phyloP scores from a whole-genome alignment of 768 basidiomycete species.

The Psilocybe cyanescens region DNA sequence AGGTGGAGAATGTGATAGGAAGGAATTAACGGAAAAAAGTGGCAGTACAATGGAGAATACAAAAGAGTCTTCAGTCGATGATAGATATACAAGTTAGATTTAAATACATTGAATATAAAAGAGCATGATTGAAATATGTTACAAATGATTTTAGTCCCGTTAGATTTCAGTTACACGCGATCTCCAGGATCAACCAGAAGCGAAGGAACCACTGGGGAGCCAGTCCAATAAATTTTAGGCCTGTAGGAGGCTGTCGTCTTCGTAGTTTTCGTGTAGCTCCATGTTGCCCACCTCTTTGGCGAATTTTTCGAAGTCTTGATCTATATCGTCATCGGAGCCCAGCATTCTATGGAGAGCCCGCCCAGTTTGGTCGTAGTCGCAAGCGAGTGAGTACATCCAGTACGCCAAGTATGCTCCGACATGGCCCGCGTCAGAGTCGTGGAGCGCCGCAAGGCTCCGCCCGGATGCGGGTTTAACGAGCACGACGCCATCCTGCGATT shows the following conservation, averaged over 20 bases:
- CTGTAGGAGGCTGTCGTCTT: slow-evolving; percentile 4
- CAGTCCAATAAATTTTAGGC: neutral
- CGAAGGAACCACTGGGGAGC: neutral
- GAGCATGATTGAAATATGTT: slow-evolving; percentile 8
- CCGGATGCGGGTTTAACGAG: slow-evolving; percentile 35
- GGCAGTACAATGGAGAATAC: neutral
- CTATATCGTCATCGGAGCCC: slow-evolving; percentile 33
- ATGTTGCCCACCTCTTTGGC: slow-evolving; percentile 25
- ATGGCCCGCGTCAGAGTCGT: slow-evolving; percentile 43
- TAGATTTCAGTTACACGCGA: neutral
- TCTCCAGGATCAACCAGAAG: slow-evolving; percentile 12
- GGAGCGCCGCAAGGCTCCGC: slow-evolving; percentile 40
- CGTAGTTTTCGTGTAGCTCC: slow-evolving; percentile 5
- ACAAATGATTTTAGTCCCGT: slow-evolving; percentile 5
- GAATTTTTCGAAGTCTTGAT: slow-evolving; percentile 33
- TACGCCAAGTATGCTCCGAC: slow-evolving; percentile 45
- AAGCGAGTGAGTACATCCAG: slow-evolving; percentile 47
- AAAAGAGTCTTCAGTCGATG: neutral
- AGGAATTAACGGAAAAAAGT: neutral
- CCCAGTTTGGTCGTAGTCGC: slow-evolving; percentile 46
- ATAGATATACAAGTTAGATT: slow-evolving; percentile 14
- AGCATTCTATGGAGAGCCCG: slow-evolving; percentile 38
- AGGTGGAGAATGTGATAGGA: too few species aligned
- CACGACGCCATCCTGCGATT: slow-evolving; percentile 24
- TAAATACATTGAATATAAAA: slow-evolving; percentile 7